Evolutionary conservation across 768 basidiomycete species (phyloP).

Genomic region (Hygrocybe punicea): DNA sequence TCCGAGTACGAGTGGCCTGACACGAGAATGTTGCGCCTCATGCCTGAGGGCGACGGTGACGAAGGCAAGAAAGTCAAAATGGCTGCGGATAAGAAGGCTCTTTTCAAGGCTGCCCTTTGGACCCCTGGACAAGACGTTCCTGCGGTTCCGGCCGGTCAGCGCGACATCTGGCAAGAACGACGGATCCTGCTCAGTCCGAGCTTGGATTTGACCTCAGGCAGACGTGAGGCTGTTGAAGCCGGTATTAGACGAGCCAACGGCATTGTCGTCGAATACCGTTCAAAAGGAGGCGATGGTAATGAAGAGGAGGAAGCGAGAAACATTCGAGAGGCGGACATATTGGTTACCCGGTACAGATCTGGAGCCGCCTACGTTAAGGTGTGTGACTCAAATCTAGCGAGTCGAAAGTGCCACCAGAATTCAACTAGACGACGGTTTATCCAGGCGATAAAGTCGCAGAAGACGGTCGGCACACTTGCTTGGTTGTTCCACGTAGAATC

Average conservation of each 20-base stretch:
- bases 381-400: conserved; percentile 12
- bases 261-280: conserved; percentile 32
- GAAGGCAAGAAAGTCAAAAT: conserved; percentile 22
- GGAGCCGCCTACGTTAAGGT: conserved; percentile 73
- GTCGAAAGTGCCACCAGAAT: too few relatives aligned
- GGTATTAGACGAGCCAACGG: conserved; percentile 65
- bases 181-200: conserved; percentile 60
- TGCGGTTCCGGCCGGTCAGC: conserved; percentile 6
- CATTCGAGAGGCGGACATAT: conserved; percentile 58
- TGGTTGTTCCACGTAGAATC: conserved; percentile 83
- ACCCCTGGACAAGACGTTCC: conserved; percentile 10
- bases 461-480: conserved; percentile 71
- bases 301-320: conserved; percentile 37
- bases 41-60: conserved; percentile 16
- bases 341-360: conserved; percentile 65
- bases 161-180: conserved; percentile 55
- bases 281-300: conserved; percentile 23
- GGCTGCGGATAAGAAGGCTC: conserved; percentile 30
- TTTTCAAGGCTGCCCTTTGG: conserved; percentile 34
- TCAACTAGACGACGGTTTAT: too few relatives aligned
- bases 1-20: conserved; percentile 71
- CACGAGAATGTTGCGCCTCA: conserved; percentile 46
- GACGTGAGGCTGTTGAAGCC: conserved; percentile 53
- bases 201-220: conserved; percentile 49
- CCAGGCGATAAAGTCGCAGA: conserved; percentile 56